Percentiles rank a stretch among this genome's conserved stretches.
These are phyloP conservation scores for Colletotrichum sp. DNA, from an alignment of 2,329 filamentous ascomycete species.

Conservation along the genomic window DNA sequence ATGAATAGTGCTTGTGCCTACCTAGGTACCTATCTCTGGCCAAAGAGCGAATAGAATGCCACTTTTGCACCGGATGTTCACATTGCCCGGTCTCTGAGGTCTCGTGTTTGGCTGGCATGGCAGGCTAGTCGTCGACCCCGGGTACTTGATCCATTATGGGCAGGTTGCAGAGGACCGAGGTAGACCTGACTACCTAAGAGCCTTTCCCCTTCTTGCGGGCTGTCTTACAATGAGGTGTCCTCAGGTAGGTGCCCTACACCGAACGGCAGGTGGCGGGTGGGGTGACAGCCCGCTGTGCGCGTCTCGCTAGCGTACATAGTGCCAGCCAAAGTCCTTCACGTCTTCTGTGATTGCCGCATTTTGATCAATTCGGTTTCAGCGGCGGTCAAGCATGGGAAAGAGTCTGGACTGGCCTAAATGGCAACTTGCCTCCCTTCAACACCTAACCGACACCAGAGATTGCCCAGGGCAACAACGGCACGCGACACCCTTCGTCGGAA, in stretches of 20 bases:
- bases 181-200: background rate
- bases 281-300: background rate
- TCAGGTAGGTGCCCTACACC: background rate
- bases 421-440: background rate
- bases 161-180: background rate
- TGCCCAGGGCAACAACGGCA: background rate
- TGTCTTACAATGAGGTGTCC: background rate
- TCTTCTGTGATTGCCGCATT: background rate
- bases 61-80: background rate
- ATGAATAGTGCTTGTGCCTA: background rate
- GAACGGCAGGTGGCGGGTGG: background rate
- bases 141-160: background rate
- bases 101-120: background rate
- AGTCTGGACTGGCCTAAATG: constrained; percentile 1
- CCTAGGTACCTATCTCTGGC: background rate
- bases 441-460: background rate
- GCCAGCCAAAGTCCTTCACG: background rate
- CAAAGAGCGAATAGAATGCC: background rate
- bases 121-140: background rate
- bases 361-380: background rate
- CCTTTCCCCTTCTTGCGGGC: background rate
- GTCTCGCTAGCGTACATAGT: background rate
- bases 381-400: background rate
- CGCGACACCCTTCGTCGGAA: background rate
- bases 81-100: background rate